Base-by-base conservation (phyloP, 2,329 filamentous ascomycete species). In the Bretziella fagacearum region DNA sequence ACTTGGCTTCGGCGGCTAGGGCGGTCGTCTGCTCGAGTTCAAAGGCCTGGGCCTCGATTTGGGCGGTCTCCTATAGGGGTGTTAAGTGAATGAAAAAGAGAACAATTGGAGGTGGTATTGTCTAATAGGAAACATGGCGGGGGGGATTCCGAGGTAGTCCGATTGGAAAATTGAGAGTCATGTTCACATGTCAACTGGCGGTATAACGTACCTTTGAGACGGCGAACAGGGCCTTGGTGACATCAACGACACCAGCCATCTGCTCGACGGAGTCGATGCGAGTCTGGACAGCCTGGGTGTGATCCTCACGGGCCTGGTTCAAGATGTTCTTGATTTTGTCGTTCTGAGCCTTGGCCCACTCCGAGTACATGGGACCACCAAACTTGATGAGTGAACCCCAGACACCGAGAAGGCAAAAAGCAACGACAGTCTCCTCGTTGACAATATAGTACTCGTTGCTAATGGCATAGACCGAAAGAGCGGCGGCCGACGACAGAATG, bases 371-470 rank as follows among this genome's bases (percentile, higher is more conserved):
- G 52, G 91, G 91, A 48, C 89, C 91, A 60, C 84, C 86, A 64
- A 85, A 95, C 69, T 93, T 91, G 70, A 84, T 89, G 59, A 94
- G 74, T 53, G 79, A 85, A 61, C 73, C 81, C 81, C 93, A 98
- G 62, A 96, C 84, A 63, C 81, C 85, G 62, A 96, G 71, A 59
- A 98, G 74, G 65, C 83, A 91, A 69, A 98, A 77, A 56, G 84
- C 84, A 61, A 93, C 84, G 62, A 98, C 83, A 54, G 87, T 83
- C 74, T 98, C 91, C 75, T 98, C 91, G 72, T 98, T 98, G 69
- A 98, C 75, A 64, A 98, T 86, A 69, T 95, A 96, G 73, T 96
- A 86, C 77, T 98, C 91, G 71, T 93, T 98, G 79, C 84, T 93
- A 69, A 98, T 86, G 61, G 86, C 91, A 63, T 91, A 93, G 65